Evolutionary conservation across 1,284 basidiomycete genomes (phyloP).

Genomic region (Sanghuangporus weigelae): DNA sequence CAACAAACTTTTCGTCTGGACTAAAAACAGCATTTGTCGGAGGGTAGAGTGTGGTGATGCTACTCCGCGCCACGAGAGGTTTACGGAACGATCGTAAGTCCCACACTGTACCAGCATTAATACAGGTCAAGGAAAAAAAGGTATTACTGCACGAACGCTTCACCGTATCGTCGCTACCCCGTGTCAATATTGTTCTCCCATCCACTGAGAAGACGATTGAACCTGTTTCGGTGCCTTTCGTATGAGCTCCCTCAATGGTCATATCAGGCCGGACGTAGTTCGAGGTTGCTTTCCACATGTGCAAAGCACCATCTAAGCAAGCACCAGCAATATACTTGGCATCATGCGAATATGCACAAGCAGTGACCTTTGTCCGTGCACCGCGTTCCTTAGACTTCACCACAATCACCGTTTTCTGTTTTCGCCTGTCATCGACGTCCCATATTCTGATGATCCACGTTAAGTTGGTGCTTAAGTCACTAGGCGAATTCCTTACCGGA

Average conservation of each 20-base stretch:
- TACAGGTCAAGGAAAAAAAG: not conserved
- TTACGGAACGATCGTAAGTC: conserved; percentile 86
- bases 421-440: conserved; percentile 83
- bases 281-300: conserved; percentile 89
- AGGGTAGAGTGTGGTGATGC: conserved; percentile 77
- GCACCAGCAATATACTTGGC: conserved; percentile 82
- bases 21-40: conserved; percentile 92
- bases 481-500: conserved; percentile 51
- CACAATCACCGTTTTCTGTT: conserved; percentile 92
- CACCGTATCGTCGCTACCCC: conserved; percentile 91
- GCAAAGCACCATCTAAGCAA: conserved; percentile 86
- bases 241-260: conserved; percentile 82
- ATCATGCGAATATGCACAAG: conserved; percentile 83
- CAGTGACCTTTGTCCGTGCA: conserved; percentile 87
- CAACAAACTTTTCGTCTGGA: conserved; percentile 80
- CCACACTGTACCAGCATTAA: conserved; percentile 67
- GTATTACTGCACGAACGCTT: conserved; percentile 63
- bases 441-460: conserved; percentile 64
- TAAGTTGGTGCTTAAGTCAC: not conserved
- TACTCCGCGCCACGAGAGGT: conserved; percentile 64
- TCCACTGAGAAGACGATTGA: conserved; percentile 84
- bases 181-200: conserved; percentile 72
- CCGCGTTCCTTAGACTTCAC: conserved; percentile 95
- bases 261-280: conserved; percentile 90
- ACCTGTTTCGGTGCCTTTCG: conserved; percentile 77